These are phyloP conservation scores for Mentha longifolia DNA, from an alignment of 257 asterid genomes.

Conservation along the genomic window DNA sequence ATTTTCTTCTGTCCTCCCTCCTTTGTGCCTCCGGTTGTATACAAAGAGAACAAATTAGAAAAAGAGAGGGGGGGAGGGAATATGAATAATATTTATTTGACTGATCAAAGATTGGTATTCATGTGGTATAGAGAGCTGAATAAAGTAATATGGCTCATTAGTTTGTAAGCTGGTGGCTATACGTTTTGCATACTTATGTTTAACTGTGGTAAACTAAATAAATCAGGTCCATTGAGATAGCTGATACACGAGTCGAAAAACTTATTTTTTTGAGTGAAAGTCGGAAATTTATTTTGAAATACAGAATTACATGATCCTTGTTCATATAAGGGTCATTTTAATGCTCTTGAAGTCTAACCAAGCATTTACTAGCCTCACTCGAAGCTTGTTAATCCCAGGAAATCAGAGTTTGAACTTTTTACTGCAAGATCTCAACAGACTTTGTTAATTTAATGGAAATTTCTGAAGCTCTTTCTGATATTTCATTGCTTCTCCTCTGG, in stretches of 20 bases:
- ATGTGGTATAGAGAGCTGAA: slow-evolving; percentile 12
- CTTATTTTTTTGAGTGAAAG: background rate
- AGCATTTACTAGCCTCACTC: background rate
- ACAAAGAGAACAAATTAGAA: background rate
- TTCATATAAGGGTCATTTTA: slow-evolving; percentile 1
- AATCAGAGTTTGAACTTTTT: background rate
- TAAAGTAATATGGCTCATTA: background rate
- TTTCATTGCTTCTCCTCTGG: slow-evolving; percentile 10
- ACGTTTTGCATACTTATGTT: background rate
- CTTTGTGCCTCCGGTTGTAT: slow-evolving; percentile 3
- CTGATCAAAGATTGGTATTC: background rate
- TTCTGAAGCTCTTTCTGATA: slow-evolving; percentile 7
- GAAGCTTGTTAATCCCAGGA: slow-evolving; percentile 23
- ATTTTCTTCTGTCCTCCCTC: slow-evolving; percentile 5
- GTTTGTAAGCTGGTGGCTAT: slow-evolving; percentile 3
- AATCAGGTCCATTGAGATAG: background rate
- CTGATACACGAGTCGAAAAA: too few species aligned
- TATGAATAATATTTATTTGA: background rate
- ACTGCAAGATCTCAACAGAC: slow-evolving; percentile 5
- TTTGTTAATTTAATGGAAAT: background rate
- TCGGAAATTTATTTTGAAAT: slow-evolving; percentile 13
- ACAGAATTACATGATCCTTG: slow-evolving; percentile 17
- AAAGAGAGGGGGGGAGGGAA: background rate
- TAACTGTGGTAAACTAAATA: background rate
- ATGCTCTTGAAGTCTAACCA: slow-evolving; percentile 6